Evolutionary conservation across 768 basidiomycete genomes (phyloP).

Genomic region (Lentinula edodes): DNA sequence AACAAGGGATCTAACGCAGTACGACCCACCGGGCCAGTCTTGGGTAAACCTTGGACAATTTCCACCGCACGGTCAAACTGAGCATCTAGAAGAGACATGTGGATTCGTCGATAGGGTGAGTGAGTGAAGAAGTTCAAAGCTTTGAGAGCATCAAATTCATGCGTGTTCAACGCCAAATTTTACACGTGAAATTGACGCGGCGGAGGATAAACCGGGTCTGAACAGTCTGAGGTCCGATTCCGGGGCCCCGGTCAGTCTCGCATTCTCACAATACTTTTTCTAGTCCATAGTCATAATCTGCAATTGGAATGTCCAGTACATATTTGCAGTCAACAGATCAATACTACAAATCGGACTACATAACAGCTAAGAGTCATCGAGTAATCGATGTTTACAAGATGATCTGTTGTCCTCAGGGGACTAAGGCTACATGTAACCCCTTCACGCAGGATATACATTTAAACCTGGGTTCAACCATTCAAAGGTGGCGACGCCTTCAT

Average conservation of each 20-base stretch:
- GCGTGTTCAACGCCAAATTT: not conserved
- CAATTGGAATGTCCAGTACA: too few relatives aligned
- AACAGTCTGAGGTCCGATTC: too few relatives aligned
- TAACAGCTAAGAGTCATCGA: too few relatives aligned
- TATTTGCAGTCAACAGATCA: too few relatives aligned
- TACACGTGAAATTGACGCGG: not conserved
- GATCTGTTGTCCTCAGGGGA: too few relatives aligned
- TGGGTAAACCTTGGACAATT: constrained; percentile 88
- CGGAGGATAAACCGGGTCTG: too few relatives aligned
- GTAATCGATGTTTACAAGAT: too few relatives aligned
- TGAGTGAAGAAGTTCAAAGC: not conserved
- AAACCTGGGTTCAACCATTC: constrained; percentile 13
- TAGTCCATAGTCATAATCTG: too few relatives aligned
- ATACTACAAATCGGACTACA: too few relatives aligned
- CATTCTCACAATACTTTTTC: too few relatives aligned
- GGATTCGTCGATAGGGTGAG: not conserved
- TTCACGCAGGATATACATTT: not conserved
- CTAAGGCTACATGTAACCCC: not conserved
- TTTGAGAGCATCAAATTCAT: not conserved
- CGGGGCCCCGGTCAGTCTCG: too few relatives aligned
- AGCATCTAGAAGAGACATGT: constrained; percentile 50
- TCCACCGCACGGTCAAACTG: constrained; percentile 94
- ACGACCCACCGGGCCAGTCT: constrained; percentile 63
- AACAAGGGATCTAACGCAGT: not conserved
- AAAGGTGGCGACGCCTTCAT: constrained; percentile 6